Percentiles rank a stretch among this genome's conserved stretches.
Evolutionary conservation across 176 grass and related monocot species (phyloP).

Genomic region (Carex parvula): DNA sequence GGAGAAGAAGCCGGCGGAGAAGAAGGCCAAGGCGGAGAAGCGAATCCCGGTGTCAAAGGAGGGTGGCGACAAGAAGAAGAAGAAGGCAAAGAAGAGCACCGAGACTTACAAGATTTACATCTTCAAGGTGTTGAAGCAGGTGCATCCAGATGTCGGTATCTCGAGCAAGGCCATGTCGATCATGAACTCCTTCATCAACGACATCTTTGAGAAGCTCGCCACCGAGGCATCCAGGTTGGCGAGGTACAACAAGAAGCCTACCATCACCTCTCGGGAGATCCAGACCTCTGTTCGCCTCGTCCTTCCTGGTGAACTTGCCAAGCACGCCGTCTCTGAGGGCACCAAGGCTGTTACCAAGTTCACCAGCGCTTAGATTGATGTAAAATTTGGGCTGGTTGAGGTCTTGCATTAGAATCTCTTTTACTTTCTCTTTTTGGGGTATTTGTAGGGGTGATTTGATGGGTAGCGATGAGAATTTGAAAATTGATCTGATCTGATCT

Average conservation of each 20-base stretch:
- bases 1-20: constrained; percentile 23
- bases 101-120: constrained; percentile 97
- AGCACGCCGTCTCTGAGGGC: constrained; percentile 16
- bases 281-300: neutral
- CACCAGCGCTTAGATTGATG: neutral
- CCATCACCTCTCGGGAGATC: constrained; percentile 1
- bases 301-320: neutral
- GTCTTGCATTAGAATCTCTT: neutral
- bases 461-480: neutral
- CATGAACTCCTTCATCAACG: constrained; percentile 79
- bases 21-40: constrained; percentile 35
- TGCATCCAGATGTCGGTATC: constrained; percentile 64
- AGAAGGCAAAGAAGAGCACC: constrained; percentile 22
- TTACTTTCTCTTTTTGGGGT: neutral
- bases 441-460: neutral
- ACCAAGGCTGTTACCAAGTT: constrained; percentile 19
- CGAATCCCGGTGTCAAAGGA: constrained; percentile 15
- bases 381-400: neutral
- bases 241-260: constrained; percentile 8
- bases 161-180: constrained; percentile 70
- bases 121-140: constrained; percentile 78
- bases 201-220: constrained; percentile 65
- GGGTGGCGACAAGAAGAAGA: constrained; percentile 9
- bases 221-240: neutral
- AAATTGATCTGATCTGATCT: neutral